Percentiles rank a stretch among this genome's conserved stretches.
Conservation (phyloP, 129 eudicot species). For the Calendula officinalis region DNA sequence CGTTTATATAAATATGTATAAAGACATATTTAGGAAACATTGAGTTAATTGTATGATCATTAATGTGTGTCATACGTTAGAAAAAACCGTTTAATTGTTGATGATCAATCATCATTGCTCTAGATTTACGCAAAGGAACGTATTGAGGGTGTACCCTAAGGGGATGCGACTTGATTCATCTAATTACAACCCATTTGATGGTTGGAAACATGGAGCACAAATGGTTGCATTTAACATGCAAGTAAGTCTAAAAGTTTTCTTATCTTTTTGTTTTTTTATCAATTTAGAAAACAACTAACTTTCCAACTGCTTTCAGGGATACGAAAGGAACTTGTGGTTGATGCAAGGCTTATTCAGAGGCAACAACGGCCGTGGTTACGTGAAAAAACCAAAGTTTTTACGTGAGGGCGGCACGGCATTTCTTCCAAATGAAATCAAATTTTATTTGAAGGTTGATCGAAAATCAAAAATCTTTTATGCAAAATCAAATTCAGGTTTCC, state of each 20-base stretch:
- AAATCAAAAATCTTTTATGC: background rate
- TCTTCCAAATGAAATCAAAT: slow-evolving; percentile 43
- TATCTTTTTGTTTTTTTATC: background rate
- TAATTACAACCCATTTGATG: slow-evolving; percentile 46
- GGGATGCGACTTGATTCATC: slow-evolving; percentile 57
- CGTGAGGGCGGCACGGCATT: slow-evolving; percentile 33
- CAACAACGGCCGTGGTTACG: slow-evolving; percentile 75
- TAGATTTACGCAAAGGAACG: slow-evolving; percentile 53
- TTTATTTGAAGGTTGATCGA: slow-evolving; percentile 51
- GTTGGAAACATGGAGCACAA: slow-evolving; percentile 66
- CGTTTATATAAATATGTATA: too few species aligned
- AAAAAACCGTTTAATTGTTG: background rate
- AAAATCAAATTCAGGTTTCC: background rate
- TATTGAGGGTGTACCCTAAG: slow-evolving; percentile 59
- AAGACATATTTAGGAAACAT: background rate
- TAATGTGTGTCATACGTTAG: background rate
- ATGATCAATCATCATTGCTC: slow-evolving; percentile 5
- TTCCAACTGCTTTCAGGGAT: slow-evolving; percentile 46
- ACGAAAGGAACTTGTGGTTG: slow-evolving; percentile 59
- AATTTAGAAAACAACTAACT: slow-evolving; percentile 1
- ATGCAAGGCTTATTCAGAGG: slow-evolving; percentile 90
- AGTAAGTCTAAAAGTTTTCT: slow-evolving; percentile 24
- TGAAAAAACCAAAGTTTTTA: slow-evolving; percentile 64
- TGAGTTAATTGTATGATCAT: background rate
- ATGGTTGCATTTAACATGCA: slow-evolving; percentile 60